Evolutionary conservation across 2,329 filamentous ascomycete genomes (phyloP).

Genomic region (Periconia sp.): DNA sequence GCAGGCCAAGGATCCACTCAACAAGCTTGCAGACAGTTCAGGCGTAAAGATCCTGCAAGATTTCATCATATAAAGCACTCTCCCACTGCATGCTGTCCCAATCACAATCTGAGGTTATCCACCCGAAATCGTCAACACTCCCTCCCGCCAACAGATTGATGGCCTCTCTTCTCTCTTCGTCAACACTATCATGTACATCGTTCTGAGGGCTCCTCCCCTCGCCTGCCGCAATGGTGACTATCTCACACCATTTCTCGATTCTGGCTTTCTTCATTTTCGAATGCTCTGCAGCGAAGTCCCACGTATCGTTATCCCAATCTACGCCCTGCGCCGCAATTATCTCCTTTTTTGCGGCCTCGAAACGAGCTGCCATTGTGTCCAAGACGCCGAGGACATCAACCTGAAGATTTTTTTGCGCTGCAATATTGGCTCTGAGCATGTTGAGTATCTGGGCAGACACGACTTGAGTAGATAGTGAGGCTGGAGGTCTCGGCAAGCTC

Average conservation of each 20-base stretch:
- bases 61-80: conserved; percentile 10
- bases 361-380: conserved; percentile 8
- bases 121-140: conserved; percentile 8
- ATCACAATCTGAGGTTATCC: conserved; percentile 8
- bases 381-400: not conserved
- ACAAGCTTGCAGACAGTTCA: not conserved
- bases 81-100: conserved; percentile 12
- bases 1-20: too few relatives aligned
- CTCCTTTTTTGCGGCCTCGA: conserved; percentile 10
- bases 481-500: conserved; percentile 6
- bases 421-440: too few relatives aligned
- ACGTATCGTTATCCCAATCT: conserved; percentile 6
- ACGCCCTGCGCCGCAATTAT: conserved; percentile 8
- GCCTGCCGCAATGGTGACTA: conserved; percentile 9
- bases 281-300: too few relatives aligned
- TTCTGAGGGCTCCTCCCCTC: conserved; percentile 5
- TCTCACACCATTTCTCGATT: conserved; percentile 13
- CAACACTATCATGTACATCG: not conserved
- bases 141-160: not conserved
- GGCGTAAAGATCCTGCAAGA: conserved; percentile 9
- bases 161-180: too few relatives aligned
- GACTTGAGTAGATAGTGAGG: conserved; percentile 4
- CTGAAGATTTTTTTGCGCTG: too few relatives aligned
- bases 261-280: conserved; percentile 10
- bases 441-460: not conserved